Evolutionary conservation across 768 basidiomycete species (phyloP).

Genomic region (Rubroboletus pulcherrimus): DNA sequence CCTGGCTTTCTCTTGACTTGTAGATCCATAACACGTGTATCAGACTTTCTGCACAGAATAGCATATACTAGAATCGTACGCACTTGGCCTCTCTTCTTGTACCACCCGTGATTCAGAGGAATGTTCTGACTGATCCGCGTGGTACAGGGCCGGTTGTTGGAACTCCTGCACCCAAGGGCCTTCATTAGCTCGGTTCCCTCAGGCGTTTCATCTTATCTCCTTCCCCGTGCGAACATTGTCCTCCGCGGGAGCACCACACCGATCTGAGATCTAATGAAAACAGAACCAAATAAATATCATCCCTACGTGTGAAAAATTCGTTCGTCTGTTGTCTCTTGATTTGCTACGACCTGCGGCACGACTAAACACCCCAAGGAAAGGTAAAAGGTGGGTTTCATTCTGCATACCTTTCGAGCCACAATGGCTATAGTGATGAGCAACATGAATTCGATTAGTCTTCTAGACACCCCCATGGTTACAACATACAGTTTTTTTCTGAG

Average conservation of each 20-base stretch:
- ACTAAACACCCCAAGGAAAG: neutral
- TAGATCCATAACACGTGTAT: slow-evolving; percentile 4
- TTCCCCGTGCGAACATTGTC: neutral
- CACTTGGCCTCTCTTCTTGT: slow-evolving; percentile 18
- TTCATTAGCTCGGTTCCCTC: slow-evolving; percentile 2
- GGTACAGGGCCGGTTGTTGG: neutral
- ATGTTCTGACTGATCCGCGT: neutral
- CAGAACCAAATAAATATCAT: slow-evolving; percentile 10
- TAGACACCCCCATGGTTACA: slow-evolving; percentile 77
- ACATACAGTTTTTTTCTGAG: slow-evolving; percentile 28
- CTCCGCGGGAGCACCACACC: neutral
- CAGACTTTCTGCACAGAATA: slow-evolving; percentile 14
- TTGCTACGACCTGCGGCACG: neutral
- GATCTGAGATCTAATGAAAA: slow-evolving; percentile 9
- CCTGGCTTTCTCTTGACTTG: slow-evolving; percentile 10
- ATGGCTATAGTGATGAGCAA: slow-evolving; percentile 47
- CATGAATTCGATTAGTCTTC: slow-evolving; percentile 90
- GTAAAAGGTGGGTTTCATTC: slow-evolving; percentile 11
- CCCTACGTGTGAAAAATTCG: neutral
- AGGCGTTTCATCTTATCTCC: slow-evolving; percentile 8
- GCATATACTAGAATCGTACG: slow-evolving; percentile 14
- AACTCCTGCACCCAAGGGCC: neutral
- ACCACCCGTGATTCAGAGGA: slow-evolving; percentile 10
- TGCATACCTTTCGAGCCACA: neutral
- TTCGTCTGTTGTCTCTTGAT: neutral